Percentiles rank a stretch among this genome's conserved stretches.
Evolutionary conservation across 2,329 filamentous ascomycete species (phyloP).

Genomic region (Penicillium sp.): DNA sequence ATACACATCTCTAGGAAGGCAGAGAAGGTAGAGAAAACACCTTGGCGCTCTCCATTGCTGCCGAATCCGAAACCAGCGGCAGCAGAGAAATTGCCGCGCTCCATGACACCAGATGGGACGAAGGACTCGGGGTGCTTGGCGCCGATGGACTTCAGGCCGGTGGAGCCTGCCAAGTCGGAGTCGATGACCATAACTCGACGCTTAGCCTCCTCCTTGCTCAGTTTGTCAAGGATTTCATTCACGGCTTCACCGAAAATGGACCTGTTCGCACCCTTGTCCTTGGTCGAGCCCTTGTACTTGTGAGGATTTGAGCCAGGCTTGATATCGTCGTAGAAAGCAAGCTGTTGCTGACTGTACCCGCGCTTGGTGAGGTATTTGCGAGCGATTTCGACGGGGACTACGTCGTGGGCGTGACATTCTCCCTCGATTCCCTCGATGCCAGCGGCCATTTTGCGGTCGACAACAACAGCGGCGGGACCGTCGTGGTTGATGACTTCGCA

Average conservation of each 20-base stretch:
- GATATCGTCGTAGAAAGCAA: constrained; percentile 36
- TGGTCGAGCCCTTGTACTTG: constrained; percentile 33
- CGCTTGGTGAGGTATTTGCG: constrained; percentile 36
- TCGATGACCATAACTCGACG: constrained; percentile 40
- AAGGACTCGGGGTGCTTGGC: constrained; percentile 38
- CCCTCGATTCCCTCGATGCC: constrained; percentile 38
- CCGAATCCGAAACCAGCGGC: constrained; percentile 40
- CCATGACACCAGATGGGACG: constrained; percentile 39
- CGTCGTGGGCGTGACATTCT: constrained; percentile 36
- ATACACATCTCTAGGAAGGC: constrained; percentile 42
- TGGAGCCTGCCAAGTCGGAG: constrained; percentile 41
- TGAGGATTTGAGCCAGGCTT: constrained; percentile 30
- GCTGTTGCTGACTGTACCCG: constrained; percentile 33
- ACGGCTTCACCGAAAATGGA: constrained; percentile 41
- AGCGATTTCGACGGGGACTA: constrained; percentile 37
- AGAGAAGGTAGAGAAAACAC: constrained; percentile 42
- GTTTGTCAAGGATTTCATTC: constrained; percentile 32
- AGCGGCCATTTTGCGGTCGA: constrained; percentile 36
- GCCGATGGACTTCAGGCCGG: constrained; percentile 38
- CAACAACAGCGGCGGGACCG: constrained; percentile 33
- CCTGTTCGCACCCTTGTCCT: constrained; percentile 37
- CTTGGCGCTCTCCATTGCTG: constrained; percentile 34
- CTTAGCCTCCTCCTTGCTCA: constrained; percentile 37
- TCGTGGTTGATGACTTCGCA: constrained; percentile 30
- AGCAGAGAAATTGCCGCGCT: constrained; percentile 41